phyloP scores from a whole-genome alignment of 441 rosid genomes.

The Adansonia gregorii region DNA sequence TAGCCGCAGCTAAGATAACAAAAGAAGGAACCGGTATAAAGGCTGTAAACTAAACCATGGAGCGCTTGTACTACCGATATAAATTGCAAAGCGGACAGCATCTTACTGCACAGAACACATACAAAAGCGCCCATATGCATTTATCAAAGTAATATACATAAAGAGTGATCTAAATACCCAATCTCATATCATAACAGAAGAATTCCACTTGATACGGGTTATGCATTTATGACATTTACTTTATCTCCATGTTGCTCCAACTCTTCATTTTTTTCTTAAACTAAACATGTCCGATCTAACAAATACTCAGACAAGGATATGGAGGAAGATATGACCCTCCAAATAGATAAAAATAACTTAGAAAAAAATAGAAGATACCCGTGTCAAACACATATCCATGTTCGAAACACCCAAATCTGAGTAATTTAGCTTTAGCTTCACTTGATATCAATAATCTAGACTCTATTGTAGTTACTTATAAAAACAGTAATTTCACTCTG shows the following conservation, averaged over 20 bases:
- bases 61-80: not conserved
- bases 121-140: not conserved
- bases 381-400: too few relatives aligned
- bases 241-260: not conserved
- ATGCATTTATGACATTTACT: not conserved
- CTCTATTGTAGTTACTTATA: not conserved
- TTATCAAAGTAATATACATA: not conserved
- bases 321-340: too few relatives aligned
- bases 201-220: not conserved
- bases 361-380: too few relatives aligned
- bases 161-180: not conserved
- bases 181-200: not conserved
- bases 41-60: not conserved
- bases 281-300: too few relatives aligned
- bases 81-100: not conserved
- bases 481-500: not conserved
- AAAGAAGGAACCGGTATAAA: not conserved
- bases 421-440: not conserved
- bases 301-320: too few relatives aligned
- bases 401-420: too few relatives aligned
- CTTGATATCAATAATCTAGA: not conserved
- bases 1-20: not conserved
- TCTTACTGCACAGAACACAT: not conserved
- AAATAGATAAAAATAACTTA: too few relatives aligned
- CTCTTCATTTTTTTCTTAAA: too few relatives aligned